phyloP scores from a whole-genome alignment of 768 basidiomycete genomes.

The Coprinellus micaceus region DNA sequence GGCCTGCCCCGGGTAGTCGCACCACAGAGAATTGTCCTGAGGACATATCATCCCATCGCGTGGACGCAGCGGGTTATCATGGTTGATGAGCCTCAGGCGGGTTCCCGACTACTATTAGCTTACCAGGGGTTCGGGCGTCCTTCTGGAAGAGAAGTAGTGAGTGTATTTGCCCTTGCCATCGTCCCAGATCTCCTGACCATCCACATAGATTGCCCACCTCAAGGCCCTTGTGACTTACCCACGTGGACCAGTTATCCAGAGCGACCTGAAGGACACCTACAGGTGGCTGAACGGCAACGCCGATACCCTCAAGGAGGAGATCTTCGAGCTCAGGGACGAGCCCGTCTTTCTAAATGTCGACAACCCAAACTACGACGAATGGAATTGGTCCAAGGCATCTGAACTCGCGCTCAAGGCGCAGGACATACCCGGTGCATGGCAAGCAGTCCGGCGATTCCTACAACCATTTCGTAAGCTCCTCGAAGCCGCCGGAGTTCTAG shows the following conservation, averaged over 20 bases:
- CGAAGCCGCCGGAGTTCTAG: constrained; percentile 28
- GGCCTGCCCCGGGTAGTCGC: constrained; percentile 24
- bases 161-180: constrained; percentile 15
- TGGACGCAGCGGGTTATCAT: constrained; percentile 48
- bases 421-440: constrained; percentile 23
- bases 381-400: constrained; percentile 38
- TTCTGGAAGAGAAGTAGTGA: constrained; percentile 39
- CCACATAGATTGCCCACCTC: constrained; percentile 40
- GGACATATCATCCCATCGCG: constrained; percentile 36
- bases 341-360: constrained; percentile 46
- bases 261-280: constrained; percentile 42
- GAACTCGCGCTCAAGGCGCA: constrained; percentile 37
- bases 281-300: constrained; percentile 34
- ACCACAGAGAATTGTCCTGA: constrained; percentile 35
- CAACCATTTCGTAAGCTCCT: constrained; percentile 29
- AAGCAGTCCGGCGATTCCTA: constrained; percentile 32
- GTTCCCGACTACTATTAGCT: constrained; percentile 24
- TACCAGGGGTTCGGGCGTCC: constrained; percentile 39
- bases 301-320: constrained; percentile 15
- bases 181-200: neutral
- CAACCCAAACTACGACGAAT: constrained; percentile 29
- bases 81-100: constrained; percentile 24
- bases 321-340: constrained; percentile 18
- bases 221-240: constrained; percentile 26
- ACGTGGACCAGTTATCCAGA: constrained; percentile 25